Conservation (phyloP, 768 basidiomycete species). For the Tylopilus rubrobrunneus region DNA sequence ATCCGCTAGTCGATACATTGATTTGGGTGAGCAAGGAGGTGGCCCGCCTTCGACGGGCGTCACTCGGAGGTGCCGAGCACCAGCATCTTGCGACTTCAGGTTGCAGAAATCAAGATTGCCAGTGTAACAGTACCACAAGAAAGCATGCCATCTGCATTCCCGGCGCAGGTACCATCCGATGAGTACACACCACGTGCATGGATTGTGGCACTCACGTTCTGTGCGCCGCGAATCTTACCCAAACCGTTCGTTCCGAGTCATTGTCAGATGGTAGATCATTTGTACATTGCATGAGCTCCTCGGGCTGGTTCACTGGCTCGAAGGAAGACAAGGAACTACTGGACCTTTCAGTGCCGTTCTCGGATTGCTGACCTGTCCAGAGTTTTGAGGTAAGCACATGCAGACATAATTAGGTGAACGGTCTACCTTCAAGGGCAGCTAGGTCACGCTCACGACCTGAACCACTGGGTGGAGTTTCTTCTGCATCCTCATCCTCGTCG, state of each 20-base stretch:
- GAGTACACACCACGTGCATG: not conserved
- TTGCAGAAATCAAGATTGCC: constrained; percentile 15
- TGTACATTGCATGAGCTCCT: constrained; percentile 7
- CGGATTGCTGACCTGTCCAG: constrained; percentile 5
- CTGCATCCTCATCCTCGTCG: not conserved
- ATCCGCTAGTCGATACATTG: constrained; percentile 34
- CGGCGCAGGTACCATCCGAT: not conserved
- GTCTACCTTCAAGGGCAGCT: constrained; percentile 1
- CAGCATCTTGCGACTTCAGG: constrained; percentile 15
- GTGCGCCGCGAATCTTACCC: constrained; percentile 14
- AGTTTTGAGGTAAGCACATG: not conserved
- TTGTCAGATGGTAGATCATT: not conserved
- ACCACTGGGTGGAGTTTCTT: too few species aligned
- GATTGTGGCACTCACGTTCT: constrained; percentile 11
- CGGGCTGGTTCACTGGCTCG: constrained; percentile 1
- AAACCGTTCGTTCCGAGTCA: not conserved
- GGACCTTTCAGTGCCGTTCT: not conserved
- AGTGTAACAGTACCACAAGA: constrained; percentile 27
- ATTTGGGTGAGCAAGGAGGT: constrained; percentile 33
- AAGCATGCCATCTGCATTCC: constrained; percentile 18
- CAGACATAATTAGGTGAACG: not conserved
- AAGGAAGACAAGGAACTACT: constrained; percentile 8
- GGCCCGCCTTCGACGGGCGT: not conserved
- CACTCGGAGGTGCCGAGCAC: not conserved
- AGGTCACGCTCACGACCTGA: not conserved